These are phyloP conservation scores for Pulveroboletus sp. DNA, from an alignment of 768 basidiomycete genomes.

Conservation along the genomic window DNA sequence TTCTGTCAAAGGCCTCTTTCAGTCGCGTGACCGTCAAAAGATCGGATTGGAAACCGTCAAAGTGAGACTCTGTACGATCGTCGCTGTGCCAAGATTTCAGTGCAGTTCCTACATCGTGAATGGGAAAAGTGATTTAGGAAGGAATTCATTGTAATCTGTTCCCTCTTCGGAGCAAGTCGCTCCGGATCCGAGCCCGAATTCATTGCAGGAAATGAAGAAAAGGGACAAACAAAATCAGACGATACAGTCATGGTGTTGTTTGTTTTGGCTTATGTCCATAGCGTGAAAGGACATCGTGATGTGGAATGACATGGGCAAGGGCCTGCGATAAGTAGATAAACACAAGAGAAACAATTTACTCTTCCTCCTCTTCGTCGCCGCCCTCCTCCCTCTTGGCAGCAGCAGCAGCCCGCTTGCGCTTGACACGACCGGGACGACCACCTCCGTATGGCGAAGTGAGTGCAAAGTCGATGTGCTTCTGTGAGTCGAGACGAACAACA, in stretches of 20 bases:
- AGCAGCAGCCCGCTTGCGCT: constrained; percentile 95
- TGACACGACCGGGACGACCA: constrained; percentile 91
- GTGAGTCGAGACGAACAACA: constrained; percentile 98
- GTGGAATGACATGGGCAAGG: constrained; percentile 24
- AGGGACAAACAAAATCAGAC: constrained; percentile 1
- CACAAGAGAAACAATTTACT: constrained; percentile 42
- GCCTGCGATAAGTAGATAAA: constrained; percentile 25
- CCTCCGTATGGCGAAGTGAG: constrained; percentile 96
- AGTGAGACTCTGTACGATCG: no score
- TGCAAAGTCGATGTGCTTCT: constrained; percentile 99
- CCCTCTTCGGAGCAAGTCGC: no score
- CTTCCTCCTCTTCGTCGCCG: constrained; percentile 89
- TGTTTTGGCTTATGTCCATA: constrained; percentile 33
- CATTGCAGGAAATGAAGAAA: no score
- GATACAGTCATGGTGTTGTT: constrained; percentile 21
- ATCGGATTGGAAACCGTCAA: no score
- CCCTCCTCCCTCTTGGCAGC: constrained; percentile 91
- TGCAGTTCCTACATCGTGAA: no score
- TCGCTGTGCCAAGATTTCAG: no score
- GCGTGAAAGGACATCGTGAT: constrained; percentile 30
- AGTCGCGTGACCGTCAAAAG: constrained; percentile 4
- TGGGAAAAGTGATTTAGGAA: no score
- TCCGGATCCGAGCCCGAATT: no score
- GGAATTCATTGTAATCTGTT: no score
- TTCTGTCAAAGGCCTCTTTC: not conserved